These are phyloP conservation scores for Huntiella abstrusa DNA, from an alignment of 2,329 filamentous ascomycete species.

Conservation along the genomic window DNA sequence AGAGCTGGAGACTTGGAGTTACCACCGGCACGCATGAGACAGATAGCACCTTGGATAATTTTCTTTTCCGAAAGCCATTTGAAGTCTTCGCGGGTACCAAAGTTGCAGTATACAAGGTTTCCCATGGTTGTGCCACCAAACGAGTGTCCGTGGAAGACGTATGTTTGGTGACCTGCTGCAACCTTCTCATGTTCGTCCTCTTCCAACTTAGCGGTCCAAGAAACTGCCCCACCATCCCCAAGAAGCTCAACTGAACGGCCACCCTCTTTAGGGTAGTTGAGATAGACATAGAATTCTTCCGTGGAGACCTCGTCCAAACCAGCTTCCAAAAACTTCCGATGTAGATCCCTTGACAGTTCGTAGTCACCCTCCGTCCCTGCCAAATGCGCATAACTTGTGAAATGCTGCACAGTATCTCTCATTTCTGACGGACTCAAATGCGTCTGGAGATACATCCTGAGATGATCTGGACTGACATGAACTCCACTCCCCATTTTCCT, in stretches of 20 bases:
- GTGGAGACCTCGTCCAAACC: constrained; percentile 57
- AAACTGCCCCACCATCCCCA: constrained; percentile 39
- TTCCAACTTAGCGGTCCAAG: constrained; percentile 69
- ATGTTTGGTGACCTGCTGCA: constrained; percentile 46
- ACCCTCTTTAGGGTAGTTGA: constrained; percentile 69
- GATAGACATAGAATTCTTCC: constrained; percentile 70
- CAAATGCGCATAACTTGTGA: constrained; percentile 72
- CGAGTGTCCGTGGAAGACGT: constrained; percentile 75
- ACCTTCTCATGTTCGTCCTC: constrained; percentile 47
- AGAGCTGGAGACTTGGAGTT: constrained; percentile 52
- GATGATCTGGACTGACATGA: constrained; percentile 61
- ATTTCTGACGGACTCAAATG: constrained; percentile 53
- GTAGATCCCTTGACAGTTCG: constrained; percentile 66
- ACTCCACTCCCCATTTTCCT: constrained; percentile 46
- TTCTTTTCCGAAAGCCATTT: constrained; percentile 49
- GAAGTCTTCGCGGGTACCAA: constrained; percentile 73
- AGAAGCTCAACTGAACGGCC: constrained; percentile 71
- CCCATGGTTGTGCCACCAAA: constrained; percentile 73
- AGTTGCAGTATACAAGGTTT: constrained; percentile 80
- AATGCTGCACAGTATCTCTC: constrained; percentile 53
- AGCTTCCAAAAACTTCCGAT: constrained; percentile 53
- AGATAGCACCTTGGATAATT: constrained; percentile 59
- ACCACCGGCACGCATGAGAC: constrained; percentile 64
- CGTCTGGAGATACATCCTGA: constrained; percentile 55
- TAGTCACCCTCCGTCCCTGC: constrained; percentile 90